A percentile compares a stretch with the other conserved stretches of the same genome.
These are phyloP conservation scores for Agroathelia rolfsii DNA, from an alignment of 1,284 basidiomycete species.

Conservation along the genomic window DNA sequence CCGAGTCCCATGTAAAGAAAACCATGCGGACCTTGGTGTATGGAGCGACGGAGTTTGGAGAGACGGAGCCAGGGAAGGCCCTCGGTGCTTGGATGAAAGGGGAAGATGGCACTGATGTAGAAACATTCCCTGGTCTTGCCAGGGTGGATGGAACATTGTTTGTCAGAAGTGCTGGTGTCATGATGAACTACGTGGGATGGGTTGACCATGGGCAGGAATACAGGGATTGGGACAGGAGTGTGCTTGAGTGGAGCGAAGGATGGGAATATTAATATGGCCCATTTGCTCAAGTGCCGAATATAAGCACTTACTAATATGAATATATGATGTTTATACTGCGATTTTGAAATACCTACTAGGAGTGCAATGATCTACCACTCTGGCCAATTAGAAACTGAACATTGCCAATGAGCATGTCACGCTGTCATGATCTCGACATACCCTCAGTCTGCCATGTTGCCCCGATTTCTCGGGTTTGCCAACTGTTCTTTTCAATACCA, in stretches of 20 bases:
- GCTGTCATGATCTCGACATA: no score
- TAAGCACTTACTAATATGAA: no score
- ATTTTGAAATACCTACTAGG: no score
- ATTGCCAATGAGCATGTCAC: no score
- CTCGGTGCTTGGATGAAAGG: conserved; percentile 32
- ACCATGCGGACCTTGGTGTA: conserved; percentile 45
- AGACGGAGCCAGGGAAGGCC: conserved; percentile 29
- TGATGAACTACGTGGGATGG: conserved; percentile 58
- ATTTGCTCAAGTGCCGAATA: no score
- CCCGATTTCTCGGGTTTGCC: no score
- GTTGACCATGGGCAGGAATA: conserved; percentile 40
- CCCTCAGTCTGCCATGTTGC: no score
- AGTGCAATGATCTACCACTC: no score
- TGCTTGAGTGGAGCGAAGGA: conserved; percentile 59
- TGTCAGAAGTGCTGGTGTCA: conserved; percentile 48
- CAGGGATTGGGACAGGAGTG: conserved; percentile 49
- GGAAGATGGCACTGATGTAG: conserved; percentile 31
- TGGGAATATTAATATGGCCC: no score
- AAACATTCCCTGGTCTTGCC: conserved; percentile 28
- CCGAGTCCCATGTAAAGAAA: conserved; percentile 56
- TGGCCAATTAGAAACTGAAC: no score
- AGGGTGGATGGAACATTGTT: conserved; percentile 56
- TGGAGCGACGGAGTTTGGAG: conserved; percentile 40
- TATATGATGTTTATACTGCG: no score
- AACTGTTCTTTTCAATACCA: no score